phyloP scores from a whole-genome alignment of 306 rosid species.

The Quercus variabilis region DNA sequence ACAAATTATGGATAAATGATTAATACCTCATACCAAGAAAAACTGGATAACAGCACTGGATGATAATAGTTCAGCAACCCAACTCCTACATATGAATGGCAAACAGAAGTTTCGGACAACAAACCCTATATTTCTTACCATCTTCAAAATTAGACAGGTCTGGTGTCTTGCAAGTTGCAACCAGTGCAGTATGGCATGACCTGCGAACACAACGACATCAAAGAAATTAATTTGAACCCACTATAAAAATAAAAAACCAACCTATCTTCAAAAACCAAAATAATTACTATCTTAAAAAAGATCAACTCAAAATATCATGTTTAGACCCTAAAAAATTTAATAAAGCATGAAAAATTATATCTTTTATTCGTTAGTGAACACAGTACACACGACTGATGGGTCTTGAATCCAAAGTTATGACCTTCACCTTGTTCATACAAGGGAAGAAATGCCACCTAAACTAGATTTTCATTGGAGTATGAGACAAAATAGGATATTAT shows the following conservation, averaged over 20 bases:
- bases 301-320: not conserved
- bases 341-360: not conserved
- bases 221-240: not conserved
- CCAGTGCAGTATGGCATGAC: conserved; percentile 99
- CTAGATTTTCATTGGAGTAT: too few relatives aligned
- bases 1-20: not conserved
- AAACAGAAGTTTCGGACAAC: conserved; percentile 17
- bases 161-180: conserved; percentile 87
- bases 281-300: not conserved
- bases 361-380: too few relatives aligned
- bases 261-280: not conserved
- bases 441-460: too few relatives aligned
- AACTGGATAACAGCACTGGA: not conserved
- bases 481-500: not conserved
- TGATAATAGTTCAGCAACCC: not conserved
- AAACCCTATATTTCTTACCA: conserved; percentile 75
- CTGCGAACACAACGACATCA: conserved; percentile 29
- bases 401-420: too few relatives aligned
- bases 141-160: conserved; percentile 85
- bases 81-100: not conserved
- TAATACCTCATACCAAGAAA: not conserved
- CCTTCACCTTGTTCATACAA: too few relatives aligned
- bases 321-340: not conserved
- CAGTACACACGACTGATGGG: too few relatives aligned
- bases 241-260: not conserved